Conservation (phyloP, 805 yeast species). For the Candida taoyuanica region DNA sequence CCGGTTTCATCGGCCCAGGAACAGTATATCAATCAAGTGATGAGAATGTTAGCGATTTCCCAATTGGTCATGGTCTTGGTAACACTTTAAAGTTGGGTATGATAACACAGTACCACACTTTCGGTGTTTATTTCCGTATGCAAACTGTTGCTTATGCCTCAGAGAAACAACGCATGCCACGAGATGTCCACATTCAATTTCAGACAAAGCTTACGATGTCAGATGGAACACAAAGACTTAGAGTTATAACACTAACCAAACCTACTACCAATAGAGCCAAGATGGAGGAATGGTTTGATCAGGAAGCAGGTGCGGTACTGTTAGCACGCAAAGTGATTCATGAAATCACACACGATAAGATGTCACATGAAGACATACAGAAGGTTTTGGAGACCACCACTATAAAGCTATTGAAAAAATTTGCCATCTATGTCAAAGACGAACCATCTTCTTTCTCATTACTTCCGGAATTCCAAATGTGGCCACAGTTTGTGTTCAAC, state of each 20-base stretch:
- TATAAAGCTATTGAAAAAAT: slow-evolving; percentile 84
- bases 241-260: slow-evolving; percentile 78
- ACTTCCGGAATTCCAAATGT: slow-evolving; percentile 70
- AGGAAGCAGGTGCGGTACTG: slow-evolving; percentile 92
- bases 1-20: slow-evolving; percentile 82
- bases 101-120: slow-evolving; percentile 79
- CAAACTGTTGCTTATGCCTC: slow-evolving; percentile 34
- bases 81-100: slow-evolving; percentile 77
- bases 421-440: slow-evolving; percentile 85
- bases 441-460: slow-evolving; percentile 77
- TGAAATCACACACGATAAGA: slow-evolving; percentile 61
- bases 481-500: slow-evolving; percentile 92
- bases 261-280: slow-evolving; percentile 44
- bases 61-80: slow-evolving; percentile 73
- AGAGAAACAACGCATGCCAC: slow-evolving; percentile 24
- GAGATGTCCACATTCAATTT: slow-evolving; percentile 60
- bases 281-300: slow-evolving; percentile 54
- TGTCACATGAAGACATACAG: slow-evolving; percentile 69
- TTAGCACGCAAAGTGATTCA: slow-evolving; percentile 83
- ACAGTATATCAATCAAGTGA: slow-evolving; percentile 44
- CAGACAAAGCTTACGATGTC: slow-evolving; percentile 87
- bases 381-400: slow-evolving; percentile 81
- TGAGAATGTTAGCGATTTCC: slow-evolving; percentile 85
- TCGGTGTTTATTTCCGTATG: slow-evolving; percentile 82
- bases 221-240: slow-evolving; percentile 72